Conservation (phyloP, 768 basidiomycete genomes). For the Auriscalpium vulgare region DNA sequence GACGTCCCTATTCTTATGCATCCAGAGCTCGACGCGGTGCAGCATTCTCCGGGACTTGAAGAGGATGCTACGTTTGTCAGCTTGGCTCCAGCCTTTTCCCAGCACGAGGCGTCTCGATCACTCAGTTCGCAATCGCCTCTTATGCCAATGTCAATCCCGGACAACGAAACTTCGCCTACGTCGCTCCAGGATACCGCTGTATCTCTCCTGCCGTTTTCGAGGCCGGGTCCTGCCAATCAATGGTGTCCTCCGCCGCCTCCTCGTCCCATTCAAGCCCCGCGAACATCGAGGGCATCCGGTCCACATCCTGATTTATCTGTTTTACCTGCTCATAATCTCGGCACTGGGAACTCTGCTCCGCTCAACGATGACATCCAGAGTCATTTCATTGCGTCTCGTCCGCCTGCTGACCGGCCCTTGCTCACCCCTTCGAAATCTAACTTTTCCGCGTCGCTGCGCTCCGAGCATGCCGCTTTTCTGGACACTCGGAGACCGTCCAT, state of each 20-base stretch:
- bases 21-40: neutral
- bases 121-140: neutral
- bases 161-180: neutral
- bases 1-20: too few species aligned
- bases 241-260: neutral
- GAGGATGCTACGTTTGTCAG: neutral
- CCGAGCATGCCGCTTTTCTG: neutral
- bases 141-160: neutral
- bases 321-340: too few species aligned
- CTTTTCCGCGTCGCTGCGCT: neutral
- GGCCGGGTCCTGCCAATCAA: conserved; percentile 6
- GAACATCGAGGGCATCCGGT: neutral
- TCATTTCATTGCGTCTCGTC: neutral
- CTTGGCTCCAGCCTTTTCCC: neutral
- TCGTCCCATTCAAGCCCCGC: neutral
- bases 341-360: too few species aligned
- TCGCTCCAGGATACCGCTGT: neutral
- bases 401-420: neutral
- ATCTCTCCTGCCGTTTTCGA: conserved; percentile 4
- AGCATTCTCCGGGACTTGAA: neutral
- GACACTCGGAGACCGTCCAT: neutral
- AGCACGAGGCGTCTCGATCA: neutral
- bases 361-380: neutral
- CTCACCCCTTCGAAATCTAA: neutral
- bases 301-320: neutral